Evolutionary conservation across 805 yeast genomes (phyloP), one percentile per base, ranked within the genome.

Genomic region (Danielia oregonensis): DNA sequence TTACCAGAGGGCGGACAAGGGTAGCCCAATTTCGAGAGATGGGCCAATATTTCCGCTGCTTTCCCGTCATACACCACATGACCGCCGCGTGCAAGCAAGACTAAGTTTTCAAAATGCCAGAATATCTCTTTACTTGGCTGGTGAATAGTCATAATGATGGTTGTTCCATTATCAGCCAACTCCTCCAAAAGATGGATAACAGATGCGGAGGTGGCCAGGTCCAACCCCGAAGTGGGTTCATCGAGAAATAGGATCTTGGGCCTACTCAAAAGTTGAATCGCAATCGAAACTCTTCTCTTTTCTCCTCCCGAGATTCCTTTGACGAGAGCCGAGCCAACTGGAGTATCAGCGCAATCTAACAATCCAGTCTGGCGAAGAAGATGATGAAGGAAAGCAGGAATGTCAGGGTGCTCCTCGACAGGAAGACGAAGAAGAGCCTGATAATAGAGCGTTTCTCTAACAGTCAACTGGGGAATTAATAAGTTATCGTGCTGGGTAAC

Each of bases 171-270:
- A 19, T 69, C 72, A 2, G 87, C 76, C 24, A 87, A 57, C 3
- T 67, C 65, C 32, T 75, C 65, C 37, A 86, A 63, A 25, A 86
- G 74, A 19, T 69, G 63, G 26, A 87, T 54, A 23, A 86, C 82
- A 2, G 85, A 73, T 1, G 75, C 69, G 0, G 95, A 83, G 0
- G 93, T 85, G 37, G 84, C 76, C 9, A 89, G 76, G 51, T 87
- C 96, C 17, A 87, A 66, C 0, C 96, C 96, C 4, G 94, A 84
- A 0, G 95, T 87, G 2, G 96, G 95, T 51, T 87, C 96, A 57
- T 87, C 96, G 16, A 87, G 57, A 32, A 87, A 69, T 23, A 87
- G 54, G 24, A 87, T 68, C 37, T 78, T 78, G 0, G 94, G 91
- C 37, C 78, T 78, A 39, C 80, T 78, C 26, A 87, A 61, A 23